Conservation (phyloP, 2,329 filamentous ascomycete species). For the Colletotrichum sidae region DNA sequence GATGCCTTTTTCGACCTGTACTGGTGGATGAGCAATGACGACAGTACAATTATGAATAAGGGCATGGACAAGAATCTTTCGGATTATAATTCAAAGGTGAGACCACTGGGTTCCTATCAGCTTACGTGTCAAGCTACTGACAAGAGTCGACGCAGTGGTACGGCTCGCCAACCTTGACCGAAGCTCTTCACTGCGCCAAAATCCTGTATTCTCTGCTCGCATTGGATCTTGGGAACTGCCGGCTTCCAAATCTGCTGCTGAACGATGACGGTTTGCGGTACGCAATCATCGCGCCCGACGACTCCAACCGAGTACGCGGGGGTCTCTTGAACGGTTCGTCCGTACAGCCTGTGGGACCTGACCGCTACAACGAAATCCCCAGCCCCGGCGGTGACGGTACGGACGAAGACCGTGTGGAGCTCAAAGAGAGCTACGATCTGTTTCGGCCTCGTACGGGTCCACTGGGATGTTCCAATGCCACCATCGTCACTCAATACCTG, state of each 20-base stretch:
- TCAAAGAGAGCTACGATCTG: background rate
- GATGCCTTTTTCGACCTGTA: background rate
- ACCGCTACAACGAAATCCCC: background rate
- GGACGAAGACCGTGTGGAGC: background rate
- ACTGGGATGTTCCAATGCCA: background rate
- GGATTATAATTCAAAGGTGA: background rate
- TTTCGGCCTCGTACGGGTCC: background rate
- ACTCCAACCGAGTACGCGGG: background rate
- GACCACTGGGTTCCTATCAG: background rate
- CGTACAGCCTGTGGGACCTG: background rate
- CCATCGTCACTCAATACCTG: constrained; percentile 2
- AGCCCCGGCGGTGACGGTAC: background rate
- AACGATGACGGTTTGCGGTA: no score
- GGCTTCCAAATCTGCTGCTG: no score
- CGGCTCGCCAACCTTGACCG: background rate
- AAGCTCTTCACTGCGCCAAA: constrained; percentile 2
- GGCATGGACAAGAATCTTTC: background rate
- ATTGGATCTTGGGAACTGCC: no score
- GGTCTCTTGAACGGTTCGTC: background rate
- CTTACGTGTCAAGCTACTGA: background rate
- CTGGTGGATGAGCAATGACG: background rate
- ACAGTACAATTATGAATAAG: background rate
- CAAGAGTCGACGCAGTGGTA: background rate
- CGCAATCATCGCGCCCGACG: no score
- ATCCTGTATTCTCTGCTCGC: no score